Conservation (phyloP, 257 asterid genomes). For the Forsythia viridissima region DNA sequence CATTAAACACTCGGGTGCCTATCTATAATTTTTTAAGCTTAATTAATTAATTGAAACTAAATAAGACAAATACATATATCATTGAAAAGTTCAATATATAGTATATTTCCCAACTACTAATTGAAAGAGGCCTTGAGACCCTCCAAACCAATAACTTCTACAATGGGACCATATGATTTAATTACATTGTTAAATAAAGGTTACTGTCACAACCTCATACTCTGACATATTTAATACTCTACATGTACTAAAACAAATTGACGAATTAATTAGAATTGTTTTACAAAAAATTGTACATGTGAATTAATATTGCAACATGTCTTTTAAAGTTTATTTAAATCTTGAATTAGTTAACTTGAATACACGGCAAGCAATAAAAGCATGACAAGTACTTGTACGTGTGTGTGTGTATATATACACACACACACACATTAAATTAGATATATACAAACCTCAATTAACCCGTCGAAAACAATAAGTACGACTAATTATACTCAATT, state of each 20-base stretch:
- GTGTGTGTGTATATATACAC: too few relatives aligned
- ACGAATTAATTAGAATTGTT: background rate
- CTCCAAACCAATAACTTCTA: background rate
- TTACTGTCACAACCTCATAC: background rate
- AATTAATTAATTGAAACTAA: too few relatives aligned
- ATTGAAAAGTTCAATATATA: background rate
- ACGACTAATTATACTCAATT: too few relatives aligned
- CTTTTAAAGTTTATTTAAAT: background rate
- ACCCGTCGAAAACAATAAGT: background rate
- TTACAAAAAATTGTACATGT: background rate
- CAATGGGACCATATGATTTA: background rate
- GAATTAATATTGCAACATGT: background rate
- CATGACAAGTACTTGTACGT: background rate
- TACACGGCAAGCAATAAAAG: background rate
- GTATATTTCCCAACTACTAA: too few relatives aligned
- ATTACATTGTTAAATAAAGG: background rate
- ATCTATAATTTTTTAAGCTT: too few relatives aligned
- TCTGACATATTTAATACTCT: background rate
- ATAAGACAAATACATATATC: background rate
- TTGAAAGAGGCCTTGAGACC: background rate
- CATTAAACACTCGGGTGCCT: too few relatives aligned
- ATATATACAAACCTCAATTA: too few relatives aligned
- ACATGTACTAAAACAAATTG: background rate
- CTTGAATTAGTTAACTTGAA: background rate
- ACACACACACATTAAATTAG: background rate